Percentiles rank a stretch among this genome's conserved stretches.
phyloP scores from a whole-genome alignment of 176 grass and related monocot genomes.

The Carex parvula region DNA sequence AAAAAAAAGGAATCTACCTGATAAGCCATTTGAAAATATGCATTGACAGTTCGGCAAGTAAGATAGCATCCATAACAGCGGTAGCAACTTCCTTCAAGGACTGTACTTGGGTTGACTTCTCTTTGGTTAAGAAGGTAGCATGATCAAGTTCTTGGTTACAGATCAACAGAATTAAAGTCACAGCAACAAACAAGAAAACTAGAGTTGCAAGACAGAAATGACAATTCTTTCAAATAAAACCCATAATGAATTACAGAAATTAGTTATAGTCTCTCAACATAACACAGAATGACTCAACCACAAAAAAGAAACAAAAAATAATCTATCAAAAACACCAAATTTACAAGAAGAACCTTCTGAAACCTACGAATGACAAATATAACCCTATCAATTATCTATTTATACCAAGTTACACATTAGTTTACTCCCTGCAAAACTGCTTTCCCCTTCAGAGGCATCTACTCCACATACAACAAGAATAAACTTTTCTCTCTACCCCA shows the following conservation, averaged over 20 bases:
- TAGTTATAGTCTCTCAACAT: conserved; percentile 26
- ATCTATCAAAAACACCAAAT: conserved; percentile 34
- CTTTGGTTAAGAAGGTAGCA: neutral
- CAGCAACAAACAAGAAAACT: conserved; percentile 15
- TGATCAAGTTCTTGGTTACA: neutral
- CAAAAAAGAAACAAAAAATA: conserved; percentile 16
- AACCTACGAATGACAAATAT: conserved; percentile 25
- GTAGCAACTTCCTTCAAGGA: neutral
- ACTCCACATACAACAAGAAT: conserved; percentile 33
- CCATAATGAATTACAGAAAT: conserved; percentile 34
- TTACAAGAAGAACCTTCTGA: conserved; percentile 35
- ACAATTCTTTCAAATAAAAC: conserved; percentile 33
- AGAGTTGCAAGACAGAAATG: conserved; percentile 18
- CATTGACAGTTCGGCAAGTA: neutral
- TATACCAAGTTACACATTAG: conserved; percentile 39
- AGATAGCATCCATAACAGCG: neutral
- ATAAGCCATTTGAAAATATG: neutral
- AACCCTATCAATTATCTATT: conserved; percentile 35
- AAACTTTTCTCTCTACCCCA: conserved; percentile 13
- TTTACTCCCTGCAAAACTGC: conserved; percentile 34
- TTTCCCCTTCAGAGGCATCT: conserved; percentile 24
- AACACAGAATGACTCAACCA: conserved; percentile 22
- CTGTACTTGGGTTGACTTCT: neutral
- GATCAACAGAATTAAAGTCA: neutral
- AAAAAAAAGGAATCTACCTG: neutral